Evolutionary conservation across 2,329 filamentous ascomycete genomes (phyloP), one percentile per base, ranked within the genome.

Genomic region (Ilyonectria sp.): DNA sequence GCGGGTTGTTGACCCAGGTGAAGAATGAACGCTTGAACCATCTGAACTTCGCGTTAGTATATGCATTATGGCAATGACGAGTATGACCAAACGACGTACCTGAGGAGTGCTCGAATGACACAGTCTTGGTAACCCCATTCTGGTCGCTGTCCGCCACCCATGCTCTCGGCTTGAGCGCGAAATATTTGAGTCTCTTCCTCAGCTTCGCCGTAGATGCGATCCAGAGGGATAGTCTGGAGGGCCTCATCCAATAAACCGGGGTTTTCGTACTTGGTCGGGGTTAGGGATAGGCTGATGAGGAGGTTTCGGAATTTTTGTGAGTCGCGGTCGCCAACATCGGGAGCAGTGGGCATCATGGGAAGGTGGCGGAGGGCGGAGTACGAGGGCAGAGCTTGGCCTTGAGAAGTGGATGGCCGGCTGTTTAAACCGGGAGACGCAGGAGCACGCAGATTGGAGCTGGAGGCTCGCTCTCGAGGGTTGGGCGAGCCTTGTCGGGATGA

Each of bases 61-160:
- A 4, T 57, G 33, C 52, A 46, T 26, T 29, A 63, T 54, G 21
- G 46, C 40, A 37, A 44, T 47, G 40, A n/a, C 23, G 8, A 40
- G 33, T 46, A 21, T 54, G 4, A 7, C 10, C 19, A 29, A 29
- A 29, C 33, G 67, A 83, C 90, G 75, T 85, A 94, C 93, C 91
- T 92, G 77, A 98, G 85, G 71, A 98, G 86, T 68, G 95, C 94
- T 72, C 93, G 89, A 77, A 98, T 92, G 62, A 98, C 94, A 80
- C 95, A 99, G 82, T 99, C 96, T 81, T 98, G 95, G 79, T 98
- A 98, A 64, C 95, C 95, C 95, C 95, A 98, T 84, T 94, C 92
- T 2, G 95, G 90, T 79, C 93, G 92, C 72, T 90, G 88, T 62
- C 91, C 93, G 63, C 93, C 90, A 21, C 93, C 93, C 84, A 97